Base-by-base conservation (phyloP, 108 stramenopile genomes). In the Nitzschia sp. region DNA sequence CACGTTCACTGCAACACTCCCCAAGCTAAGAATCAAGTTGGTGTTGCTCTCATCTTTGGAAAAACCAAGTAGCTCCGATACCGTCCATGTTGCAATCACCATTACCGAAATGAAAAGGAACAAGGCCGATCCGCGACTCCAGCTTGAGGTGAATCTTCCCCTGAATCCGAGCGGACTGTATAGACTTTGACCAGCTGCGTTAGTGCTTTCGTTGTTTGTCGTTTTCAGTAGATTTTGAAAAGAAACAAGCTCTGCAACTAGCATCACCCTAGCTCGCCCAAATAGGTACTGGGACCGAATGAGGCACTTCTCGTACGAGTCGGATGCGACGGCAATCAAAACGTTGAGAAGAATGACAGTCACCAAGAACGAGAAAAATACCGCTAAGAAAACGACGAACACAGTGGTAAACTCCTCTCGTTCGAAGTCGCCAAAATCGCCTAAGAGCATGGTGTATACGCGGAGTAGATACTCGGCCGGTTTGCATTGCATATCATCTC, bases 281-380 rank as follows among this genome's bases (percentile, higher is more conserved):
- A 83, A 83, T 1, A 83, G 65, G 34, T 59, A 42, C 43, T 83
- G 69, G 7, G 83, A 83, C 39, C 75, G 59, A 7, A 80, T 10
- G 40, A 83, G 48, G 51, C 83, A 83, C 34, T 80, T 80, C 52
- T 80, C 79, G 51, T 90, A 90, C 8, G 83, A 83, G 53, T 90
- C 89, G 5, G 79, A 79, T n/a, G 86, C 86, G 59, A 90, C 79
- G 17, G 89, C 89, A 67, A 90, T 90, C 39, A 90, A 65, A 41
- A 90, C 85, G 61, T 84, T 87, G 10, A 84, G 63, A 38, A 85
- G 70, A 50, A 88, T 75, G 65, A 88, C 70, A 6, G 76, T 79
- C 21, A 80, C 82, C 51, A 83, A 44, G 56, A 83, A 83, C 8
- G 61, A 65, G 51, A 70, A 83, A 1, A 76, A 66, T 34, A 83